Conservation (phyloP, 108 stramenopile genomes). For the Fragilariopsis cylindrus region DNA sequence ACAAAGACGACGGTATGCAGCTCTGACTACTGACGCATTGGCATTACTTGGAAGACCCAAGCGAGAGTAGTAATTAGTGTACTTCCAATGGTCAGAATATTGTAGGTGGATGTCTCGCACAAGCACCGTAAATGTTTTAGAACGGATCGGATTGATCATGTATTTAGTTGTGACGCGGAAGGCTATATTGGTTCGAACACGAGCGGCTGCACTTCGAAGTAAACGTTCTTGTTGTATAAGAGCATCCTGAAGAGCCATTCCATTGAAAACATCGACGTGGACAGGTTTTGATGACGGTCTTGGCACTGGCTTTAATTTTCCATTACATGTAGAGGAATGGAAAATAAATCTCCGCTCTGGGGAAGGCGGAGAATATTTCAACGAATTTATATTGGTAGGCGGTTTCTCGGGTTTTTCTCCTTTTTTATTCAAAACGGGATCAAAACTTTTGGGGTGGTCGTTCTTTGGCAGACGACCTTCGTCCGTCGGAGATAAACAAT, state of each 20-base stretch:
- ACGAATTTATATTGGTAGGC: neutral
- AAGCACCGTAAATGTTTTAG: conserved; percentile 3
- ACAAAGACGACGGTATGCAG: conserved; percentile 38
- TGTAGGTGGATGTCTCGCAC: conserved; percentile 26
- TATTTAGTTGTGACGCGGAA: neutral
- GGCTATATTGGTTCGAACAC: conserved; percentile 22
- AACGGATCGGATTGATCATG: neutral
- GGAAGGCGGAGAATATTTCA: neutral
- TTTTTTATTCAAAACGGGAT: too few relatives aligned
- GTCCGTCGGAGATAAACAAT: too few relatives aligned
- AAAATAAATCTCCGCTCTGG: conserved; percentile 4
- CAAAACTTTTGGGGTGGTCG: too few relatives aligned
- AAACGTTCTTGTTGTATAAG: conserved; percentile 45
- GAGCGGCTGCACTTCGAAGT: conserved; percentile 34
- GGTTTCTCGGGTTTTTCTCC: too few relatives aligned
- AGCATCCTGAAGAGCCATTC: conserved; percentile 36
- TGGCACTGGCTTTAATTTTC: neutral
- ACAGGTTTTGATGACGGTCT: neutral
- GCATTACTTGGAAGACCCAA: conserved; percentile 41
- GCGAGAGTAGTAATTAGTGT: conserved; percentile 32
- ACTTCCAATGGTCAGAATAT: conserved; percentile 42
- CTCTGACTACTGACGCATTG: conserved; percentile 24
- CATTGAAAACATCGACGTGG: neutral
- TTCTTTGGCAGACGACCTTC: too few relatives aligned
- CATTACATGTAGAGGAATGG: neutral